These are phyloP conservation scores for Balamuthia mandrillaris DNA, from an alignment of 208 protist genomes.

Conservation along the genomic window DNA sequence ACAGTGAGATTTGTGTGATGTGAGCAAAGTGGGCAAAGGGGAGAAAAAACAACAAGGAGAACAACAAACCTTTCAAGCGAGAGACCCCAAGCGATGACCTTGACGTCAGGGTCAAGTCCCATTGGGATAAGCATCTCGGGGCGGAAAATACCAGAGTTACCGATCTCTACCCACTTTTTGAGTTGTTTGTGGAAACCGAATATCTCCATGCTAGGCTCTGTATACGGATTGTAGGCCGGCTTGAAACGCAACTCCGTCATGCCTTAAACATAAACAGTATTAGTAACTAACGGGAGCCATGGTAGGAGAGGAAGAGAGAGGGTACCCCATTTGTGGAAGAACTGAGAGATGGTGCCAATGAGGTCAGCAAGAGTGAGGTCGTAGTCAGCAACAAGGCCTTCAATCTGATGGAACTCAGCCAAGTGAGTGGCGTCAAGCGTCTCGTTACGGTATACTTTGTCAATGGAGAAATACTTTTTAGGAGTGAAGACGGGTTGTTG, in stretches of 20 bases:
- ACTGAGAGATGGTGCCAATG: slow-evolving; percentile 95
- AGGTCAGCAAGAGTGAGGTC: slow-evolving; percentile 96
- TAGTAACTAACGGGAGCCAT: background rate
- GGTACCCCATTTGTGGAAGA: slow-evolving; percentile 92
- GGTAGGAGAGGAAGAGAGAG: background rate
- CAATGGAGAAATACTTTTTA: slow-evolving; percentile 98
- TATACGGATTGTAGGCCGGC: slow-evolving; percentile 99
- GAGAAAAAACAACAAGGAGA: no score
- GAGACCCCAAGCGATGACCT: slow-evolving; percentile 99
- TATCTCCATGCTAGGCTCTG: slow-evolving; percentile 99
- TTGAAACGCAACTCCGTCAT: slow-evolving; percentile 97
- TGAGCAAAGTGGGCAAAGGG: background rate
- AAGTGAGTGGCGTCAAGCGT: slow-evolving; percentile 99
- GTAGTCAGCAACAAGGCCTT: slow-evolving; percentile 96
- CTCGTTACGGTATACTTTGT: slow-evolving; percentile 99
- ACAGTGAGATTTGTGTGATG: background rate
- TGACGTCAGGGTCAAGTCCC: slow-evolving; percentile 93
- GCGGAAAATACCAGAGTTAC: slow-evolving; percentile 96
- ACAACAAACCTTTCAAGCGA: slow-evolving; percentile 91
- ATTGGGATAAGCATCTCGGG: slow-evolving; percentile 97
- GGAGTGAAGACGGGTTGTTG: slow-evolving; percentile 83
- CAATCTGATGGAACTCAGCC: slow-evolving; percentile 99
- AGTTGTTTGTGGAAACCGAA: slow-evolving; percentile 94
- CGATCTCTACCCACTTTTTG: slow-evolving; percentile 95
- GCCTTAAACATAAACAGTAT: slow-evolving; percentile 34